phyloP scores from a whole-genome alignment of 2,329 filamentous ascomycete genomes.

The Sphaerulina vaccinii region DNA sequence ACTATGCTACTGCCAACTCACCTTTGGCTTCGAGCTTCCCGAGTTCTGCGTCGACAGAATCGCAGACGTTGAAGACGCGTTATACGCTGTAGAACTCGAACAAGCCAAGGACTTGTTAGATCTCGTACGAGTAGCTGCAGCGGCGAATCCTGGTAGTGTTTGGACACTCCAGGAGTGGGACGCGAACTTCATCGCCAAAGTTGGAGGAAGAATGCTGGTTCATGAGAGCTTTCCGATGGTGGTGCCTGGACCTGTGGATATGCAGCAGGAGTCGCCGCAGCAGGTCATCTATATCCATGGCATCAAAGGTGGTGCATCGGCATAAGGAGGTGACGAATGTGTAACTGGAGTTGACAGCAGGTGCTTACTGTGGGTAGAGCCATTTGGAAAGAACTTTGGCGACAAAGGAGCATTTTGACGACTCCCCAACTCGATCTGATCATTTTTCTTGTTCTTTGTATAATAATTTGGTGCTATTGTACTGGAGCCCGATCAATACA shows the following conservation, averaged over 20 bases:
- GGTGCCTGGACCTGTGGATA: slow-evolving; percentile 25
- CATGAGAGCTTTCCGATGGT: slow-evolving; percentile 38
- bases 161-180: slow-evolving; percentile 34
- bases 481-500: no score
- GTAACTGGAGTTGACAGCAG: no score
- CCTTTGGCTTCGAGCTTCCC: slow-evolving; percentile 20
- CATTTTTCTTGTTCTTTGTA: no score
- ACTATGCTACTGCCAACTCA: slow-evolving; percentile 31
- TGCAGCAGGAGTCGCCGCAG: slow-evolving; percentile 27
- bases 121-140: slow-evolving; percentile 25
- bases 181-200: slow-evolving; percentile 30
- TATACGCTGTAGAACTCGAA: slow-evolving; percentile 21
- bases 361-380: no score
- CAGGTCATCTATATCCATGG: slow-evolving; percentile 32
- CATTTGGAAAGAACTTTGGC: no score
- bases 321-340: no score
- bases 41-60: slow-evolving; percentile 22
- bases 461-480: no score
- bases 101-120: slow-evolving; percentile 29
- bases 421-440: no score
- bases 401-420: no score
- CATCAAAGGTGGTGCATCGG: not conserved
- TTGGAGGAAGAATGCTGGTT: slow-evolving; percentile 33
- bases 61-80: slow-evolving; percentile 12
- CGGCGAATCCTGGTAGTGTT: slow-evolving; percentile 20